Conservation (phyloP, 73 alveolate species). For the Paramecium sexaurelia region DNA sequence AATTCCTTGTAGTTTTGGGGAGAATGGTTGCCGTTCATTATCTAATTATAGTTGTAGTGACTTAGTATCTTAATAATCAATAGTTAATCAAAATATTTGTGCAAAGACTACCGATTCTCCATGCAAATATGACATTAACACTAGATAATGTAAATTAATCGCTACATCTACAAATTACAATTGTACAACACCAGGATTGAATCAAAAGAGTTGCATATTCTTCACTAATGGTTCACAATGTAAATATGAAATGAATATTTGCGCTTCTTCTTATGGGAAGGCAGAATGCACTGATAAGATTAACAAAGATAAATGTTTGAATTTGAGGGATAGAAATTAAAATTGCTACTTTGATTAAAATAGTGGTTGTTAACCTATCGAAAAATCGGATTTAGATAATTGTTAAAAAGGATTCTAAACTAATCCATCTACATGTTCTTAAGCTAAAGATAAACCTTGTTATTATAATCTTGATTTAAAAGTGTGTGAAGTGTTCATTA, state of each 20-base stretch:
- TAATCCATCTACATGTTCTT: not conserved
- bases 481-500: not conserved
- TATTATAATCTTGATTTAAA: not conserved
- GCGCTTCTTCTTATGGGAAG: not conserved
- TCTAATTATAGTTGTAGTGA: not conserved
- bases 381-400: not conserved
- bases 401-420: not conserved
- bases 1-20: not conserved
- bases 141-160: not conserved
- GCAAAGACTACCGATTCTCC: not conserved
- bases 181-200: not conserved
- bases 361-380: not conserved
- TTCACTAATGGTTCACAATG: not conserved
- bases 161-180: not conserved
- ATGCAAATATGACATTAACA: not conserved
- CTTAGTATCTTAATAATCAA: not conserved
- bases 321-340: not conserved
- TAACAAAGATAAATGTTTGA: not conserved
- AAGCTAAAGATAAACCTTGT: not conserved
- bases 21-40: not conserved
- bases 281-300: not conserved
- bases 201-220: not conserved
- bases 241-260: not conserved
- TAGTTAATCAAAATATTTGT: not conserved
- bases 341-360: not conserved